These are phyloP conservation scores for Huntiella moniliformis DNA, from an alignment of 2,329 filamentous ascomycete genomes.

Conservation along the genomic window DNA sequence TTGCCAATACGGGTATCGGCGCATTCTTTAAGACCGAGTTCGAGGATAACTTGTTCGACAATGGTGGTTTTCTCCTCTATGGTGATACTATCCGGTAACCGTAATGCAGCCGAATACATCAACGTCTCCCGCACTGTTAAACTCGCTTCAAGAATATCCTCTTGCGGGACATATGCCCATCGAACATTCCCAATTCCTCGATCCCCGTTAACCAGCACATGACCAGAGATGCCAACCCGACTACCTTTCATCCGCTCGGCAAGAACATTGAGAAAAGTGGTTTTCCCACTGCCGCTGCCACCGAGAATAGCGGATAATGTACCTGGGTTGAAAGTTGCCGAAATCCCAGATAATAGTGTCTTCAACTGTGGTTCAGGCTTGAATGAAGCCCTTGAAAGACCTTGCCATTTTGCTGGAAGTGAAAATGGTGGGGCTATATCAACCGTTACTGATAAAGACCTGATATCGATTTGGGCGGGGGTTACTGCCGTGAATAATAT, in stretches of 20 bases:
- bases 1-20: constrained; percentile 57
- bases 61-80: constrained; percentile 38
- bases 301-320: constrained; percentile 60
- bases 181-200: constrained; percentile 34
- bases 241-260: constrained; percentile 46
- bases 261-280: constrained; percentile 51
- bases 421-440: constrained; percentile 37
- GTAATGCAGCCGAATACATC: constrained; percentile 51
- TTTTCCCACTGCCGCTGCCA: constrained; percentile 56
- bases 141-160: constrained; percentile 54
- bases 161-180: constrained; percentile 56
- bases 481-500: constrained; percentile 34
- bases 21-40: constrained; percentile 59
- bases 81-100: constrained; percentile 44
- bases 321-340: constrained; percentile 43
- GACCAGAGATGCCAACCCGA: constrained; percentile 32
- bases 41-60: constrained; percentile 59
- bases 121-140: constrained; percentile 61
- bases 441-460: constrained; percentile 35
- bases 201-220: constrained; percentile 41
- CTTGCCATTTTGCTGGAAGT: constrained; percentile 27
- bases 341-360: constrained; percentile 42
- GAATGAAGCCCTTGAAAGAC: constrained; percentile 21
- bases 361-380: constrained; percentile 24
- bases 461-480: constrained; percentile 33